A percentile compares a stretch with the other conserved stretches of the same genome.
phyloP scores from a whole-genome alignment of 1,139 yeast genomes.

The Yamadazyma spencermartinsiae region DNA sequence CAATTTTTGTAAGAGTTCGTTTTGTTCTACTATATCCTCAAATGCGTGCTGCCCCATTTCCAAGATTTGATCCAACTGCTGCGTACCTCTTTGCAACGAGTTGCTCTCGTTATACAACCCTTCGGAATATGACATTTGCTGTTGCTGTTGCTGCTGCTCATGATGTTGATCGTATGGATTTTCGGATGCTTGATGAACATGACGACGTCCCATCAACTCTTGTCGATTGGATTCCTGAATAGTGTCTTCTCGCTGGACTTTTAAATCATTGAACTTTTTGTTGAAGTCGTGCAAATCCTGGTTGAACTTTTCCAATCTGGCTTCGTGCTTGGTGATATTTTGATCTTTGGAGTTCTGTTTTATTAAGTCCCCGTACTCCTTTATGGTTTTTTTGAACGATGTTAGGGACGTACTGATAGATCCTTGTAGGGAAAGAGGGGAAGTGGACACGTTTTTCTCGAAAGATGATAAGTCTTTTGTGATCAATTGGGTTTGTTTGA shows the following conservation, averaged over 20 bases:
- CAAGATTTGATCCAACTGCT: slow-evolving; percentile 82
- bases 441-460: slow-evolving; percentile 62
- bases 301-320: slow-evolving; percentile 61
- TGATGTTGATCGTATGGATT: slow-evolving; percentile 55
- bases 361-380: slow-evolving; percentile 70
- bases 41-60: slow-evolving; percentile 88
- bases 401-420: slow-evolving; percentile 82
- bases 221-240: slow-evolving; percentile 54
- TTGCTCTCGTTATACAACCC: slow-evolving; percentile 70
- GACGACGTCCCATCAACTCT: slow-evolving; percentile 62
- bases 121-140: slow-evolving; percentile 50
- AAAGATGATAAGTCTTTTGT: slow-evolving; percentile 67
- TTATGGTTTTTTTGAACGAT: slow-evolving; percentile 71
- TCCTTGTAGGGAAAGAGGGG: slow-evolving; percentile 79
- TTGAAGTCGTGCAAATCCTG: slow-evolving; percentile 58
- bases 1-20: slow-evolving; percentile 64
- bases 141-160: slow-evolving; percentile 11
- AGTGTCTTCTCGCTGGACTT: slow-evolving; percentile 62
- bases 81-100: slow-evolving; percentile 68
- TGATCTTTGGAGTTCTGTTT: slow-evolving; percentile 59
- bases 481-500: slow-evolving; percentile 76
- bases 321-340: slow-evolving; percentile 61
- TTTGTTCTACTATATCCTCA: slow-evolving; percentile 85
- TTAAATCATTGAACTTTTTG: slow-evolving; percentile 61
- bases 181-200: slow-evolving; percentile 42